Percentiles rank a stretch among this genome's conserved stretches.
phyloP scores from a whole-genome alignment of 1,284 basidiomycete species.

The Microbotryum silenes-acaulis region DNA sequence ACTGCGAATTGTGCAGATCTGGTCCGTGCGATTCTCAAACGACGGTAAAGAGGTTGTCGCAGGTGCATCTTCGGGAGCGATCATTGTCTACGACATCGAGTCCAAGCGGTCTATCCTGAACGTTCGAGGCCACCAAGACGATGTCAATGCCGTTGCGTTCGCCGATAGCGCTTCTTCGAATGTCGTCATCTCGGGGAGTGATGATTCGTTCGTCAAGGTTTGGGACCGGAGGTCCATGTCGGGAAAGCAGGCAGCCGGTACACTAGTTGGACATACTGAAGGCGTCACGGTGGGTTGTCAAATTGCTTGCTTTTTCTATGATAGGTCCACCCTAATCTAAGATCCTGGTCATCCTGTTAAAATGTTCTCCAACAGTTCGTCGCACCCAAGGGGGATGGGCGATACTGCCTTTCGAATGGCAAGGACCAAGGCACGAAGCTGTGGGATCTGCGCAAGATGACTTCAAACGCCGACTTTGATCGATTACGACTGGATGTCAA shows the following conservation, averaged over 20 bases:
- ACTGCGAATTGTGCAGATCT: constrained; percentile 50
- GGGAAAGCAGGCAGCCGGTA: constrained; percentile 70
- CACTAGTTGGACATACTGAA: constrained; percentile 89
- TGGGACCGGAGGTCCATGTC: constrained; percentile 89
- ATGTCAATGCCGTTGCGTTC: constrained; percentile 66
- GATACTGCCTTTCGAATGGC: constrained; percentile 93
- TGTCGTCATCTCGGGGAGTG: constrained; percentile 84
- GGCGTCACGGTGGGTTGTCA: constrained; percentile 56
- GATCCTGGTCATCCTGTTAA: no score
- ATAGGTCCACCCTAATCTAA: no score
- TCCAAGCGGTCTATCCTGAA: constrained; percentile 69
- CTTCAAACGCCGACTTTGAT: constrained; percentile 61
- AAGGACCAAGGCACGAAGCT: constrained; percentile 89
- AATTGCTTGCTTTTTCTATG: no score
- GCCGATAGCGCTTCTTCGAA: constrained; percentile 68
- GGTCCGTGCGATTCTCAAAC: constrained; percentile 89
- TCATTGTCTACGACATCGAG: constrained; percentile 86
- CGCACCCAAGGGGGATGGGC: constrained; percentile 61
- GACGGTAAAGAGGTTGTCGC: constrained; percentile 83
- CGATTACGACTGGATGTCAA: constrained; percentile 30
- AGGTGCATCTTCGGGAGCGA: constrained; percentile 52
- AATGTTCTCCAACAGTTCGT: constrained; percentile 33
- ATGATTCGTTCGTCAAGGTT: constrained; percentile 89
- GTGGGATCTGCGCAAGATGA: constrained; percentile 94
- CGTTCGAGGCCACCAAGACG: constrained; percentile 75